A percentile compares a stretch with the other conserved stretches of the same genome.
Evolutionary conservation across 2,329 filamentous ascomycete species (phyloP).

Genomic region (Ceratocystis lukuohia): DNA sequence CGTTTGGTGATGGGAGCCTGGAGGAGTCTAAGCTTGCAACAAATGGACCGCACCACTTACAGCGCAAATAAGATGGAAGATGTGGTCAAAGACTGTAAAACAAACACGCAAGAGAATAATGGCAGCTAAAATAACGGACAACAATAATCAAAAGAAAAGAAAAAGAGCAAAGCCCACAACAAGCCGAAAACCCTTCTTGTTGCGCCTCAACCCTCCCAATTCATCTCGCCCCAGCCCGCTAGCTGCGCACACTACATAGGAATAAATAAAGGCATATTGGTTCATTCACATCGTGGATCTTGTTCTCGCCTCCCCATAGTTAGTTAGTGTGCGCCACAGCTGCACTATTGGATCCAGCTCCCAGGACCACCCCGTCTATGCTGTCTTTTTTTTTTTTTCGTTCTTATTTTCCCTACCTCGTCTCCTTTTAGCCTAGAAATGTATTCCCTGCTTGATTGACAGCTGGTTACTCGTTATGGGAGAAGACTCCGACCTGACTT

Average conservation of each 20-base stretch:
- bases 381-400: neutral
- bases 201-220: neutral
- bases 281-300: constrained; percentile 1
- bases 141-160: neutral
- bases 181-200: neutral
- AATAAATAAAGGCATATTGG: too few relatives aligned
- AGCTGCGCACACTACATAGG: neutral
- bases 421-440: neutral
- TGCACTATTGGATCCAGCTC: constrained; percentile 5
- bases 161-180: neutral
- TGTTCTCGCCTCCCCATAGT: neutral
- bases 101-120: neutral
- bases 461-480: neutral
- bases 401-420: neutral
- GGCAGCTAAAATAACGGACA: neutral
- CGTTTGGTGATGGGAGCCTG: neutral
- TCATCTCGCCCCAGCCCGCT: neutral
- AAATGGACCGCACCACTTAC: neutral
- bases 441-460: neutral
- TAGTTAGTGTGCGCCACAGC: constrained; percentile 5
- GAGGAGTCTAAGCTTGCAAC: neutral
- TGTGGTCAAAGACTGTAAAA: neutral
- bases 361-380: neutral
- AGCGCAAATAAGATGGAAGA: neutral
- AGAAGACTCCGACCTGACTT: neutral